These are phyloP conservation scores for Daphne laureola DNA, from an alignment of 441 rosid species.

Conservation along the genomic window DNA sequence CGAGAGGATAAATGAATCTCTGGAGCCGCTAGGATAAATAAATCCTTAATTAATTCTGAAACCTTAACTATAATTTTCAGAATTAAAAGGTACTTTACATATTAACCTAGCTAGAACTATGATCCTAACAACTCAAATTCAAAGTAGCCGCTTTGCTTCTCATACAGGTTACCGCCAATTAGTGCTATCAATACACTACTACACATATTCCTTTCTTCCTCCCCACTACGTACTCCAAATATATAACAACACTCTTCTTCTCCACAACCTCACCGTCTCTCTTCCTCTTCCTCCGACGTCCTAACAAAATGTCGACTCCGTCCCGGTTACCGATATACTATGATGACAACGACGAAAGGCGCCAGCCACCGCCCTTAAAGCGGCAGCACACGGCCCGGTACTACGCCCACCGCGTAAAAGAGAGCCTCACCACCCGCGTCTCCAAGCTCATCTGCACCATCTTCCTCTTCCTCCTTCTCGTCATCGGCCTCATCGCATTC, in stretches of 20 bases:
- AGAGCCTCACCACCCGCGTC: conserved; percentile 56
- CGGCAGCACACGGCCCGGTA: conserved; percentile 38
- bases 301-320: conserved; percentile 17
- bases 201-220: conserved; percentile 45
- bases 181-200: no score
- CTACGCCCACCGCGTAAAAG: conserved; percentile 53
- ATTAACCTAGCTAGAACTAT: no score
- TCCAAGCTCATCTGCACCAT: conserved; percentile 51
- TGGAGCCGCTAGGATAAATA: no score
- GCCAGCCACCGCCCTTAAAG: conserved; percentile 28
- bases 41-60: no score
- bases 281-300: not conserved
- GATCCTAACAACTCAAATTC: not conserved
- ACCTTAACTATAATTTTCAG: no score
- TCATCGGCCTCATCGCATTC: conserved; percentile 48
- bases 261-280: conserved; percentile 12
- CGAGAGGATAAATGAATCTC: no score
- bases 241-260: conserved; percentile 15
- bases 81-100: no score
- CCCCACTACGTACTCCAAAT: conserved; percentile 24
- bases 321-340: conserved; percentile 24
- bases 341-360: conserved; percentile 1
- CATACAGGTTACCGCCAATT: no score
- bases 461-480: conserved; percentile 41
- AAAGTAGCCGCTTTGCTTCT: no score